Evolutionary conservation across 345 rosid genomes (phyloP).

Genomic region (Lagerstroemia speciosa): DNA sequence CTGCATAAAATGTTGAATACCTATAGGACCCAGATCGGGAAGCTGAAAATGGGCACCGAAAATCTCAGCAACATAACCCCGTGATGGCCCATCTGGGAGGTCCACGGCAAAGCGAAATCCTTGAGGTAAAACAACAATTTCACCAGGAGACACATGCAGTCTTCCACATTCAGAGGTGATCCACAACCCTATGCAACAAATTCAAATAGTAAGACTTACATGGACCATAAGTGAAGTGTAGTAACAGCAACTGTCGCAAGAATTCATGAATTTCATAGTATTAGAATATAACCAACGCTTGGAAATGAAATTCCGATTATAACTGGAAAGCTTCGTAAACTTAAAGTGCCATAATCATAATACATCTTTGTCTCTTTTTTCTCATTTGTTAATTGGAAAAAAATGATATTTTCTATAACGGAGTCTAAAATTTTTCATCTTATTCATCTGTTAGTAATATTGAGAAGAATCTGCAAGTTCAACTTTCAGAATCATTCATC

Average conservation of each 20-base stretch:
- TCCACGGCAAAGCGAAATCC: constrained; percentile 72
- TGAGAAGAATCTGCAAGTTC: not conserved
- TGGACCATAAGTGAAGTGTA: not conserved
- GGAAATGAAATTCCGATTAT: not conserved
- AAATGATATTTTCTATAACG: not conserved
- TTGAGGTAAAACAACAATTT: constrained; percentile 76
- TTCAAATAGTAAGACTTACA: not conserved
- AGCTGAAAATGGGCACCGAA: constrained; percentile 94
- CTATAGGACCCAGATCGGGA: constrained; percentile 98
- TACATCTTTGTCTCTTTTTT: not conserved
- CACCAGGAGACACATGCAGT: constrained; percentile 79
- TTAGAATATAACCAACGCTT: not conserved
- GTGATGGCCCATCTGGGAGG: constrained; percentile 81
- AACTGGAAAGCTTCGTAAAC: not conserved
- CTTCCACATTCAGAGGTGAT: constrained; percentile 89
- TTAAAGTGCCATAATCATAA: not conserved
- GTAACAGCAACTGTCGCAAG: not conserved
- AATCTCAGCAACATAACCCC: constrained; percentile 87
- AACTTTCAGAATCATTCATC: not conserved
- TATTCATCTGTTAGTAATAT: not conserved
- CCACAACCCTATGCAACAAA: constrained; percentile 55
- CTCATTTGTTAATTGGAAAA: not conserved
- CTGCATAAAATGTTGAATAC: constrained; percentile 28
- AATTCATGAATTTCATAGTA: not conserved
- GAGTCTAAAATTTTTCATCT: not conserved